phyloP scores from a whole-genome alignment of 2,329 filamentous ascomycete species.

The Colletotrichum lini region DNA sequence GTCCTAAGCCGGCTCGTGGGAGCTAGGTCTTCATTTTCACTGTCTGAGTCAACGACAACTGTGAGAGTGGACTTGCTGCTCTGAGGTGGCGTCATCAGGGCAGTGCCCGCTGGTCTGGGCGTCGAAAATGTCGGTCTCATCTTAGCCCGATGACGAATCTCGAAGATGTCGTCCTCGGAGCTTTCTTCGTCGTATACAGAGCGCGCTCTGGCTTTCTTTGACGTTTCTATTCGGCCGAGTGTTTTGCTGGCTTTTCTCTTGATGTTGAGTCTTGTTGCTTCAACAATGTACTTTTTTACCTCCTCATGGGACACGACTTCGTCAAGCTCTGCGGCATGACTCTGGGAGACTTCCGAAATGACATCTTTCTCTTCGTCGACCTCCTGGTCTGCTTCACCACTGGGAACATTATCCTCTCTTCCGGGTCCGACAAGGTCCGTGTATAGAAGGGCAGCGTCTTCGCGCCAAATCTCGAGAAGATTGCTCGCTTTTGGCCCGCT shows the following conservation, averaged over 20 bases:
- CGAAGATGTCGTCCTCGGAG: slow-evolving; percentile 1
- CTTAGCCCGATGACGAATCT: neutral
- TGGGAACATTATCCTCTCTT: neutral
- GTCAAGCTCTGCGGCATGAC: neutral
- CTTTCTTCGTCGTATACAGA: neutral
- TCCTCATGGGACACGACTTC: neutral
- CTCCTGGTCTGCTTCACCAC: neutral
- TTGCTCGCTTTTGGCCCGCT: neutral
- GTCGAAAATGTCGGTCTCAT: neutral
- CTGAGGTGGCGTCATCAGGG: slow-evolving; percentile 1
- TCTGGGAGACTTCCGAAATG: neutral
- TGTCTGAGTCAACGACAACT: neutral
- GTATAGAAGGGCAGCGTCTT: slow-evolving; percentile 22
- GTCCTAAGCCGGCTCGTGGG: neutral
- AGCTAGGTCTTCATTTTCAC: neutral
- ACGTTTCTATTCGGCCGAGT: neutral
- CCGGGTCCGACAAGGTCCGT: neutral
- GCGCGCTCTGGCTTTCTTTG: slow-evolving; percentile 12
- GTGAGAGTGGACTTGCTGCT: neutral
- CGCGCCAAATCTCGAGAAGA: slow-evolving; percentile 26
- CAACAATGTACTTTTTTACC: neutral
- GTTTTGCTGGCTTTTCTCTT: slow-evolving; percentile 10
- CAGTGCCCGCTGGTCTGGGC: neutral
- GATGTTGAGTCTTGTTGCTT: neutral
- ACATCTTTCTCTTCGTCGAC: neutral